Conservation (phyloP, 331 rosid species). For the Malus hybrid region DNA sequence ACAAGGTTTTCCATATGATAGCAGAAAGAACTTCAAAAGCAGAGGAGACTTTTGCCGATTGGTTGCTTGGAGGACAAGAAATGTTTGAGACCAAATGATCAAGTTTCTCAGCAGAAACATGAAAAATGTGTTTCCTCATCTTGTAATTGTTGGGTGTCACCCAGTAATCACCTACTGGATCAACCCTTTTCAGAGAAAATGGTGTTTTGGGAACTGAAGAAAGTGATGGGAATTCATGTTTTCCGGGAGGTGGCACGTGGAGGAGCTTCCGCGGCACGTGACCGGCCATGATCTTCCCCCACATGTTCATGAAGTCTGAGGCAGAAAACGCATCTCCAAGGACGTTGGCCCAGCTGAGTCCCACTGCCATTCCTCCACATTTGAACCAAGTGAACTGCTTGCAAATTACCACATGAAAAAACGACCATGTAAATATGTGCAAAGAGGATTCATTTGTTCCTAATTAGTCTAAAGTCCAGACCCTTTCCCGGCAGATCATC, state of each 20-base stretch:
- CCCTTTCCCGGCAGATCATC: too few species aligned
- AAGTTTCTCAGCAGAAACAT: constrained; percentile 12
- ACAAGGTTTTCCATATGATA: constrained; percentile 48
- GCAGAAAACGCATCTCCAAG: constrained; percentile 77
- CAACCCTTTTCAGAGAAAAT: constrained; percentile 23
- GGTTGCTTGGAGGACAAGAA: background rate
- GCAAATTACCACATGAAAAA: background rate
- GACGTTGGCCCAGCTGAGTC: constrained; percentile 79
- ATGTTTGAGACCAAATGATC: background rate
- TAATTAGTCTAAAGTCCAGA: too few species aligned
- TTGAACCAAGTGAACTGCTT: constrained; percentile 65
- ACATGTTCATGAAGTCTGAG: constrained; percentile 39
- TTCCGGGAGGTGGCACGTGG: background rate
- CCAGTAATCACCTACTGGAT: constrained; percentile 42
- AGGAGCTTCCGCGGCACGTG: constrained; percentile 21
- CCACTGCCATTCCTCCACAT: constrained; percentile 72
- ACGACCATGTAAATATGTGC: background rate
- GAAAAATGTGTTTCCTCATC: constrained; percentile 41
- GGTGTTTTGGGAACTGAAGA: constrained; percentile 18
- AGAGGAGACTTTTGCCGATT: constrained; percentile 2
- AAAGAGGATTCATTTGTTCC: too few species aligned
- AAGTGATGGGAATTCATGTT: constrained; percentile 2
- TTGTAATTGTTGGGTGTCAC: constrained; percentile 16
- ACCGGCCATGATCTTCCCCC: constrained; percentile 42
- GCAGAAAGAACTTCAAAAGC: constrained; percentile 55